Percentiles rank a stretch among this genome's conserved stretches.
These are phyloP conservation scores for Saturnispora bothae DNA, from an alignment of 805 yeast genomes.

Conservation along the genomic window DNA sequence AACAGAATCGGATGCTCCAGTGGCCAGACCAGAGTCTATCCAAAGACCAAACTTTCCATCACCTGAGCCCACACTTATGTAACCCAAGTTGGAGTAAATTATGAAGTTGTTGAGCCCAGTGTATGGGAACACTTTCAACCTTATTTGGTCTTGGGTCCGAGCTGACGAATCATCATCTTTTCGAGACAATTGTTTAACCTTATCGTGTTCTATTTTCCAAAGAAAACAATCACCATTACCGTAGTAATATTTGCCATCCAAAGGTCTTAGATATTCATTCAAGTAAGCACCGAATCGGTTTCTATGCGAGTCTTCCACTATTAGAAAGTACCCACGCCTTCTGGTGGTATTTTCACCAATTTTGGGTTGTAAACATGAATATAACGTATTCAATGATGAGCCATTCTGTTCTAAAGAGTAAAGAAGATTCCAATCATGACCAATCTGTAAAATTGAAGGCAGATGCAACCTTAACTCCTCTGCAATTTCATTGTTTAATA, in stretches of 20 bases:
- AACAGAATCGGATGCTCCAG: slow-evolving; percentile 71
- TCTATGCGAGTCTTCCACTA: slow-evolving; percentile 54
- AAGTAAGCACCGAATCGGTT: slow-evolving; percentile 69
- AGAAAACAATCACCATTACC: slow-evolving; percentile 95
- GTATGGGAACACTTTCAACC: slow-evolving; percentile 70
- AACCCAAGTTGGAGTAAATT: slow-evolving; percentile 68
- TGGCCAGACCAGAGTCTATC: slow-evolving; percentile 62
- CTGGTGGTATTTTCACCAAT: slow-evolving; percentile 25
- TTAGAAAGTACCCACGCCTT: slow-evolving; percentile 58
- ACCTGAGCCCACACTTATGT: slow-evolving; percentile 82
- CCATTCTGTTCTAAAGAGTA: slow-evolving; percentile 93
- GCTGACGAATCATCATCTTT: slow-evolving; percentile 1
- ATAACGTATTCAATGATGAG: slow-evolving; percentile 71
- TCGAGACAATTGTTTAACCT: slow-evolving; percentile 22
- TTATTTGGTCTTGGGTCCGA: slow-evolving; percentile 1
- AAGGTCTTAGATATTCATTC: slow-evolving; percentile 62
- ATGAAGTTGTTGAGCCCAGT: slow-evolving; percentile 84
- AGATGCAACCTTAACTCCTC: slow-evolving; percentile 62
- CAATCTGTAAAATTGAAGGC: slow-evolving; percentile 71
- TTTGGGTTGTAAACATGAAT: slow-evolving; percentile 42
- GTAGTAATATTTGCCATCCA: slow-evolving; percentile 63
- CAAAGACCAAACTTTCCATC: slow-evolving; percentile 89
- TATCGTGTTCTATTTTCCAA: slow-evolving; percentile 59
- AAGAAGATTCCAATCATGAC: slow-evolving; percentile 63
- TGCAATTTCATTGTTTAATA: slow-evolving; percentile 51